A percentile compares a stretch with the other conserved stretches of the same genome.
These are phyloP conservation scores for Macaranga tanarius DNA, from an alignment of 441 rosid genomes.

Conservation along the genomic window DNA sequence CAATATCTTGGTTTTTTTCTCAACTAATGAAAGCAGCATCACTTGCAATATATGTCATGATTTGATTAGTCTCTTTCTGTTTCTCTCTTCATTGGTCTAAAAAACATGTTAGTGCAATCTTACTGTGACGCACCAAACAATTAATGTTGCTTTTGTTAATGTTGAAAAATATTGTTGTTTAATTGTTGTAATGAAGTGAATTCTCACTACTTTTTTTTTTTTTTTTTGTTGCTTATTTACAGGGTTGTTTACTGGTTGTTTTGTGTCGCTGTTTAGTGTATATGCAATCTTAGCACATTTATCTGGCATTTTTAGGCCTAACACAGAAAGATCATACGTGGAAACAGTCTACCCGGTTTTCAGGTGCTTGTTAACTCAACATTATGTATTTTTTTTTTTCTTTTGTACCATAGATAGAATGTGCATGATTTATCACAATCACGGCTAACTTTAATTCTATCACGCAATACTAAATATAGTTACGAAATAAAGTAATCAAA, in stretches of 20 bases:
- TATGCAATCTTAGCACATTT: slow-evolving; percentile 83
- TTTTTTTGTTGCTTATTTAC: slow-evolving; percentile 28
- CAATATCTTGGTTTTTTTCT: background rate
- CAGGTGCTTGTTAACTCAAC: slow-evolving; percentile 49
- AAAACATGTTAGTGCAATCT: slow-evolving; percentile 9
- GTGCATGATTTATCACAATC: too few relatives aligned
- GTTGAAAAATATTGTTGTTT: background rate
- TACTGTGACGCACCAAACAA: background rate
- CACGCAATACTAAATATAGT: too few relatives aligned
- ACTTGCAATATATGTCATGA: background rate
- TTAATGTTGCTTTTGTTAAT: slow-evolving; percentile 1
- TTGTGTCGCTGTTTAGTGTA: slow-evolving; percentile 74
- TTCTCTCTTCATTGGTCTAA: background rate
- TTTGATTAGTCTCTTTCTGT: background rate
- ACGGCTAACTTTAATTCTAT: too few relatives aligned
- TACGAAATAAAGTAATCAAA: too few relatives aligned
- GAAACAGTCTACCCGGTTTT: slow-evolving; percentile 95
- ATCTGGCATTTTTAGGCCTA: slow-evolving; percentile 68
- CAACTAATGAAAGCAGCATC: background rate
- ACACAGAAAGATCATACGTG: slow-evolving; percentile 47
- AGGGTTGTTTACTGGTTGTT: slow-evolving; percentile 94
- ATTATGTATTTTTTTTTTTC: background rate
- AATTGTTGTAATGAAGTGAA: background rate
- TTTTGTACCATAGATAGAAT: too few relatives aligned
- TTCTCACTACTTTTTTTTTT: background rate